Base-by-base conservation (phyloP, 257 asterid species). In the Pogostemon cablin region DNA sequence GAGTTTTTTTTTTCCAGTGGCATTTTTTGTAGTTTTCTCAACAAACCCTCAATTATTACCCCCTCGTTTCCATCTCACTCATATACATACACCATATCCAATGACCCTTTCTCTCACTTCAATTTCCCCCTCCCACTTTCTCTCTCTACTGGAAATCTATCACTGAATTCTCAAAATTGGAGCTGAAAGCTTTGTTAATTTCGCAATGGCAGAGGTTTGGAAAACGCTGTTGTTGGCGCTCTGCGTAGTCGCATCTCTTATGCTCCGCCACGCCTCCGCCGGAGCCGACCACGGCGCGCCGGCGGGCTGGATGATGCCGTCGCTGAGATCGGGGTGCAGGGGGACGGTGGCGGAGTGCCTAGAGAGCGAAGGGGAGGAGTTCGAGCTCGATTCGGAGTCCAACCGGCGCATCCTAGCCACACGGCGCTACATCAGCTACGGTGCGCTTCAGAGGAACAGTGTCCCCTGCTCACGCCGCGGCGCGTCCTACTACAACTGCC, bases 391-490 rank as follows among this genome's bases (percentile, higher is more conserved):
- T 61, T 85, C 93, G 46, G 96, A 85, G 77, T 79, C 89, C 65
- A 88, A 77, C 79, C 57, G 97, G 81, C 95, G 97, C 68, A 82
- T 90, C 44, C 82, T 90, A 78, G 88, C 87, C 59, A 67, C 75
- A 4, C 72, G 64, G 7, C 77, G 81, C 67, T 90, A 86, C 87
- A 88, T 90, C 81, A 90, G 97, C 97, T 90, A 90, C 53, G 97
- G 93, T 50, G 97, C 97, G 69, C 86, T 90, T 70, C 87, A 81
- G 86, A 85, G 85, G 88, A 88, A 90, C 86, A 83, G 68, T 11
- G 91, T 88, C 3, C 97, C 96, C 35, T 90, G 97, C 83, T 90
- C 97, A 3, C 81, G 91, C 8, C 93, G 93, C 47, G 96, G 96
- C 47, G 86, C 86, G 9, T 90, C 96, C 1, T 90, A 90, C 80